Evolutionary conservation across 176 grass and related monocot species (phyloP), one percentile per base, ranked within the genome.

Genomic region (Tillandsia fasciculata): DNA sequence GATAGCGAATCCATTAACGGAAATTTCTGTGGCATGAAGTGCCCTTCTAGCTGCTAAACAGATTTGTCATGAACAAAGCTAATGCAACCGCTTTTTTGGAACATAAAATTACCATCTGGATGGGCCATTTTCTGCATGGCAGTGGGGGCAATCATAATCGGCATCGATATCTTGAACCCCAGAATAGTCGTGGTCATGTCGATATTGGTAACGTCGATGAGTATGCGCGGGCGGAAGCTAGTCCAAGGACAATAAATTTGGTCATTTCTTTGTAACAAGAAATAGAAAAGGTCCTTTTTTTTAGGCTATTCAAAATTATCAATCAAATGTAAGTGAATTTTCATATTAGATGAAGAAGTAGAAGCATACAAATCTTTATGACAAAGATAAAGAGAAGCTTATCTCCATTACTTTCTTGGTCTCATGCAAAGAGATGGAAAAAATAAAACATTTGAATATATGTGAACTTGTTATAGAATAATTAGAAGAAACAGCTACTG

Each of bases 61-160:
- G 33, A 42, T 42, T 42, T 42, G 33, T 42, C 33, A 42, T 8
- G 33, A 42, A 42, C 33, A 42, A 42, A 42, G 33, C 33, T 42
- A 42, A 6, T 6, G 33, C 33, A 7, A 7, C 33, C 0, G 33
- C 33, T 7, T 1, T 42, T 8, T 48, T 56, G 26, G 52, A 26
- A 11, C 24, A 26, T 50, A 3, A 57, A n/a, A 51, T 42, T 82
- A 99, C 94, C 94, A 49, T 99, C 94, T 28, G 89, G 94, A 64
- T 99, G 94, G 28, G 94, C 94, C 94, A 99, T 99, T 82, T 93
- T 99, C 72, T 99, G 94, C 12, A 99, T 50, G 57, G 94, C 94
- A 84, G 94, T 73, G 8, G 93, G 93, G 49, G 93, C 84, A 72
- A 97, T 72, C 93, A 97, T 87, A 73, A 97, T 97, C 42, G 93